Evolutionary conservation across 352 stramenopile species (phyloP).

Genomic region (Globisporangium camurandrum): DNA sequence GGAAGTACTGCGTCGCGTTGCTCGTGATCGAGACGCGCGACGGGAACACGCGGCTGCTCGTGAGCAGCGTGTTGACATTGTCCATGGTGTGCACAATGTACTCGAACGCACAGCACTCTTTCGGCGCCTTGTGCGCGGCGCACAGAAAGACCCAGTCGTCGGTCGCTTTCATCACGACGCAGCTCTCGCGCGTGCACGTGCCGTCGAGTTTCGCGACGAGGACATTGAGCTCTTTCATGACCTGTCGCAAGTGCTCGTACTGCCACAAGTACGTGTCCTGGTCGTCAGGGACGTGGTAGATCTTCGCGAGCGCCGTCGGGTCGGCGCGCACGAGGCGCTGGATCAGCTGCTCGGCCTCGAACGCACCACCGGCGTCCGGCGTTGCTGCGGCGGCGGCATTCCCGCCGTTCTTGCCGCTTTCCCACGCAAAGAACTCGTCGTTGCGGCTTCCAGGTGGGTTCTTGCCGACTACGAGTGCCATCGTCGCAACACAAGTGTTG

Average conservation of each 20-base stretch:
- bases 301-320: slow-evolving; percentile 41
- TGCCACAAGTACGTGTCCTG: slow-evolving; percentile 83
- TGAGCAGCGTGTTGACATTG: slow-evolving; percentile 82
- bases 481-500: slow-evolving; percentile 12
- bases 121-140: slow-evolving; percentile 72
- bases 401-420: slow-evolving; percentile 17
- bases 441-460: slow-evolving; percentile 68
- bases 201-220: slow-evolving; percentile 60
- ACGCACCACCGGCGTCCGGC: slow-evolving; percentile 38
- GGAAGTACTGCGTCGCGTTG: slow-evolving; percentile 82
- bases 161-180: slow-evolving; percentile 76
- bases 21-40: slow-evolving; percentile 69
- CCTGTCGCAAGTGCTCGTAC: slow-evolving; percentile 77
- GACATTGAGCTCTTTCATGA: slow-evolving; percentile 81
- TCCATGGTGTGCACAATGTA: slow-evolving; percentile 85
- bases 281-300: slow-evolving; percentile 72
- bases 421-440: slow-evolving; percentile 79
- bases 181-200: slow-evolving; percentile 60
- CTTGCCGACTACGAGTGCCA: slow-evolving; percentile 48
- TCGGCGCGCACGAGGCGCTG: slow-evolving; percentile 59
- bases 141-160: slow-evolving; percentile 85
- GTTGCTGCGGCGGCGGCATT: background rate
- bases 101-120: slow-evolving; percentile 81
- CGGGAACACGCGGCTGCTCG: slow-evolving; percentile 72
- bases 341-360: slow-evolving; percentile 75